Evolutionary conservation across 495 filamentous ascomycete genomes (phyloP).

Genomic region (Penicillium ucsense): DNA sequence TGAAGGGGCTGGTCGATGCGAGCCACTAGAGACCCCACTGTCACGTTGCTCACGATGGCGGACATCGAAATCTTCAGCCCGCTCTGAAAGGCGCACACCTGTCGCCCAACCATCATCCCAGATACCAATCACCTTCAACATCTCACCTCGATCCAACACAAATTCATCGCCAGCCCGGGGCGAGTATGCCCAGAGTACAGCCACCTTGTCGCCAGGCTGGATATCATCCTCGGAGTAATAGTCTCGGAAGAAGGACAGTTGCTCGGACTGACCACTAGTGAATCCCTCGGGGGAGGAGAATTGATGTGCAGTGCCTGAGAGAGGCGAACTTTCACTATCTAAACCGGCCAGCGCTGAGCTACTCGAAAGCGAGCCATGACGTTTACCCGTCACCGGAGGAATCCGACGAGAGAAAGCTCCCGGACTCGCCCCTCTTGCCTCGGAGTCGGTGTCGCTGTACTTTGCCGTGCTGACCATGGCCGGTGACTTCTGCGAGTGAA

Average conservation of each 20-base stretch:
- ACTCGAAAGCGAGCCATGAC: slow-evolving; percentile 86
- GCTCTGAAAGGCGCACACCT: slow-evolving; percentile 70
- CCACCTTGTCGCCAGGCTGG: slow-evolving; percentile 78
- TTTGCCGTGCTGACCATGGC: slow-evolving; percentile 37
- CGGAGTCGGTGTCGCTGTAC: slow-evolving; percentile 68
- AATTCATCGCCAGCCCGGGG: slow-evolving; percentile 92
- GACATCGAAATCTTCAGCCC: slow-evolving; percentile 80
- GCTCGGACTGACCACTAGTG: slow-evolving; percentile 86
- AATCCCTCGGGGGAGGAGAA: slow-evolving; percentile 76
- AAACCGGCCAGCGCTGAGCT: slow-evolving; percentile 61
- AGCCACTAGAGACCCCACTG: slow-evolving; percentile 85
- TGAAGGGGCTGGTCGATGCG: slow-evolving; percentile 50
- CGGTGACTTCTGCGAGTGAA: slow-evolving; percentile 36
- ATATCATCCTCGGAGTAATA: slow-evolving; percentile 98
- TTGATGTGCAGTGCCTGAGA: slow-evolving; percentile 59
- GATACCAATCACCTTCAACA: slow-evolving; percentile 97
- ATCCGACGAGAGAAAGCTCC: slow-evolving; percentile 53
- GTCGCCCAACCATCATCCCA: slow-evolving; percentile 99
- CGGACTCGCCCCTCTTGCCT: slow-evolving; percentile 71
- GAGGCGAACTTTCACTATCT: slow-evolving; percentile 66
- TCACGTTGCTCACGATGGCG: slow-evolving; percentile 72
- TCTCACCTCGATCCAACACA: slow-evolving; percentile 87
- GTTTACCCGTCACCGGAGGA: slow-evolving; percentile 57
- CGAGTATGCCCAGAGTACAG: slow-evolving; percentile 93
- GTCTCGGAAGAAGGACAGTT: slow-evolving; percentile 91